phyloP scores from a whole-genome alignment of 768 basidiomycete genomes.

The Trametes cubensis region DNA sequence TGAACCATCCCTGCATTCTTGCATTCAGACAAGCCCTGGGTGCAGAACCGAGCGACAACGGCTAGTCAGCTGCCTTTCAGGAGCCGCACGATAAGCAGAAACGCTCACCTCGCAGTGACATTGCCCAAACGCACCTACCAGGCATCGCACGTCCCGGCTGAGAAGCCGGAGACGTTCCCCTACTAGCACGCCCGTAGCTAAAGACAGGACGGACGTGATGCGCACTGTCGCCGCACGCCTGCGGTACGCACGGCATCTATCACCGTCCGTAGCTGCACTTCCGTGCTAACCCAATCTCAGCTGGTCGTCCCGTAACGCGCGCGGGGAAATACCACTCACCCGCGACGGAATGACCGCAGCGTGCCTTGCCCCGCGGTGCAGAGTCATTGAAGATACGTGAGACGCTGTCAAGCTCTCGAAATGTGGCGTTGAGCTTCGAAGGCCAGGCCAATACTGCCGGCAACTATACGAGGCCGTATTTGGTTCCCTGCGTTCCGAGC shows the following conservation, averaged over 20 bases:
- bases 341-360: not conserved
- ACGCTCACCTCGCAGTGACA: not conserved
- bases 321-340: constrained; percentile 1
- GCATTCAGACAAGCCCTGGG: too few relatives aligned
- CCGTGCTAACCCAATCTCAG: constrained; percentile 7
- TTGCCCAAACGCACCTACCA: too few relatives aligned
- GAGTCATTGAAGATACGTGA: not conserved
- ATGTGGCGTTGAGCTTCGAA: not conserved
- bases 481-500: too few relatives aligned
- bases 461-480: too few relatives aligned
- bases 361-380: not conserved
- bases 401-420: not conserved
- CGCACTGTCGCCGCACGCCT: constrained; percentile 14
- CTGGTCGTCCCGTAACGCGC: not conserved
- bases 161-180: not conserved
- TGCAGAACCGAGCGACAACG: too few relatives aligned
- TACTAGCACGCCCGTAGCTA: constrained; percentile 1
- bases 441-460: too few relatives aligned
- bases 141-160: not conserved
- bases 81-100: not conserved
- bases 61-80: not conserved
- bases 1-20: too few relatives aligned
- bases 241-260: constrained; percentile 6
- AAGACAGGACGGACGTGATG: not conserved
- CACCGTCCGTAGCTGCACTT: constrained; percentile 7